Percentiles rank a stretch among this genome's conserved stretches.
Conservation (phyloP, 768 basidiomycete species). For the Naganishia antarctica region DNA sequence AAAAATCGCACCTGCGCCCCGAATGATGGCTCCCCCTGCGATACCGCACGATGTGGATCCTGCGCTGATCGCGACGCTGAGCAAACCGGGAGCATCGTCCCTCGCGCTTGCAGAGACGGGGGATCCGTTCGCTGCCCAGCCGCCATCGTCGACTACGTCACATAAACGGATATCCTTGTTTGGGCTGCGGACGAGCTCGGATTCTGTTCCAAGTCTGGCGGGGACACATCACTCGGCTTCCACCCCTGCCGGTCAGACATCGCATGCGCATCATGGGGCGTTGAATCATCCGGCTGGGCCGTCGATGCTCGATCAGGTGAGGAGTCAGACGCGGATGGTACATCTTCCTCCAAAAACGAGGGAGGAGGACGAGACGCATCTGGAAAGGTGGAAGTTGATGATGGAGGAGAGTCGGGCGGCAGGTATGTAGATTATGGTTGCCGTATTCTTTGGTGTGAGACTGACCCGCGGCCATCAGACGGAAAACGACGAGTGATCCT, state of each 20-base stretch:
- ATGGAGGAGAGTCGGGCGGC: constrained; percentile 41
- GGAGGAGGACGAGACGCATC: constrained; percentile 44
- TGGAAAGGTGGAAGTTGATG: constrained; percentile 46
- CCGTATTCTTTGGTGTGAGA: too few species aligned
- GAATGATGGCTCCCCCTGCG: constrained; percentile 7
- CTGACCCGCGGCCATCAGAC: too few species aligned
- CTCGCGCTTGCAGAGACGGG: constrained; percentile 3
- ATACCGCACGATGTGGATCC: constrained; percentile 12
- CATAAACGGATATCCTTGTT: background rate
- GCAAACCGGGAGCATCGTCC: constrained; percentile 1
- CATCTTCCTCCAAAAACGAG: constrained; percentile 44
- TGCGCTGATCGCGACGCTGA: background rate
- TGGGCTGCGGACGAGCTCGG: background rate
- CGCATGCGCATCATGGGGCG: too few species aligned
- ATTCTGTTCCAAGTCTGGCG: background rate
- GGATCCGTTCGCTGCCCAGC: background rate
- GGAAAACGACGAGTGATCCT: constrained; percentile 29
- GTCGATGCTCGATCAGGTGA: constrained; percentile 40
- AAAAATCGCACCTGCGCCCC: background rate
- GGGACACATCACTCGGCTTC: too few species aligned
- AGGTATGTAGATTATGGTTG: constrained; percentile 29
- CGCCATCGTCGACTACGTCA: background rate
- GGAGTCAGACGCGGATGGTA: constrained; percentile 41
- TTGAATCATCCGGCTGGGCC: background rate
- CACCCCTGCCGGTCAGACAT: too few species aligned